A percentile compares a stretch with the other conserved stretches of the same genome.
Conservation (phyloP, 257 asterid species). For the Gentiana macrophylla region DNA sequence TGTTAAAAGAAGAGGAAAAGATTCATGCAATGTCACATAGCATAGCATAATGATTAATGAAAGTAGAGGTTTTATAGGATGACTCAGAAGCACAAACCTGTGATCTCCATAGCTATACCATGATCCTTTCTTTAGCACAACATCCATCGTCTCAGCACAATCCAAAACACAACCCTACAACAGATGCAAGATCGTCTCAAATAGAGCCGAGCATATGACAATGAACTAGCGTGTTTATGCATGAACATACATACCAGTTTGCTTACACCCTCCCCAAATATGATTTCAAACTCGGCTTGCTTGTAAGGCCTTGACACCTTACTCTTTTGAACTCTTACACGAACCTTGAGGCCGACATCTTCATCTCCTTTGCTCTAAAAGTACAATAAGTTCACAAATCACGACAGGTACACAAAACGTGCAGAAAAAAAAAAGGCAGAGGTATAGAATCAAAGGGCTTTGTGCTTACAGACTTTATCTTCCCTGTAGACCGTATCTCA, state of each 20-base stretch:
- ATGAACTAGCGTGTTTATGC: constrained; percentile 2
- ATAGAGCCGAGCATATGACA: constrained; percentile 1
- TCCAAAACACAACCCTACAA: constrained; percentile 81
- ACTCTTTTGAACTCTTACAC: constrained; percentile 98
- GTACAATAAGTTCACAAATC: constrained; percentile 4
- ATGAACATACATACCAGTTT: constrained; percentile 51
- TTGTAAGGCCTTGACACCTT: constrained; percentile 99
- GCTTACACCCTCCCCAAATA: constrained; percentile 97
- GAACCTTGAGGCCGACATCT: constrained; percentile 87
- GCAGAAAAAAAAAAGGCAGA: constrained; percentile 1
- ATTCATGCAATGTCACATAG: too few species aligned
- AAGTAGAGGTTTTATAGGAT: background rate
- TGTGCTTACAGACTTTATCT: constrained; percentile 86
- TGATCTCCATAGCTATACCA: constrained; percentile 98
- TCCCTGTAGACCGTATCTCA: constrained; percentile 93
- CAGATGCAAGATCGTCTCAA: constrained; percentile 9
- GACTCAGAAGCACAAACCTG: constrained; percentile 35
- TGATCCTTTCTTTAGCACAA: constrained; percentile 77
- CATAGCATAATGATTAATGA: background rate
- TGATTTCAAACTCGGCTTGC: constrained; percentile 97
- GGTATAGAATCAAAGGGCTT: constrained; percentile 10
- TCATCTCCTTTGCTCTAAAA: constrained; percentile 87
- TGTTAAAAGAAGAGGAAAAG: too few species aligned
- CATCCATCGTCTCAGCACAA: constrained; percentile 79
- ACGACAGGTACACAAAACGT: constrained; percentile 2